phyloP scores from a whole-genome alignment of 305 asterid species.

The Withania somnifera region DNA sequence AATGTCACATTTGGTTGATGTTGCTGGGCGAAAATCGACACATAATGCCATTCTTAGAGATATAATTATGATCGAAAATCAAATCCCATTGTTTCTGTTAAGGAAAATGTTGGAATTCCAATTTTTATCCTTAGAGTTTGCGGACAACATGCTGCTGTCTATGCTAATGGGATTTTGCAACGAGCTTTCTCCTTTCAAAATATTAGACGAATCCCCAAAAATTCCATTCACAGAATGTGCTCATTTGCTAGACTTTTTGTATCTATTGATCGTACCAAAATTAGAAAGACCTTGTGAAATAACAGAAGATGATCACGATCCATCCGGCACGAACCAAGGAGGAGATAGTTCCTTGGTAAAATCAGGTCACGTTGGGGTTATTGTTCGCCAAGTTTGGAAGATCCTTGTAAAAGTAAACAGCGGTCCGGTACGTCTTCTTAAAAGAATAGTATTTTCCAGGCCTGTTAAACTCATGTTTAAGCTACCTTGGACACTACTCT shows the following conservation, averaged over 20 bases:
- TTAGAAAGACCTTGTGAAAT: neutral
- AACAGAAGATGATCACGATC: neutral
- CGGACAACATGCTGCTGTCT: neutral
- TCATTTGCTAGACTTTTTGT: slow-evolving; percentile 6
- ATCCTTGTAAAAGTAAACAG: neutral
- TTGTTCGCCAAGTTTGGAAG: slow-evolving; percentile 6
- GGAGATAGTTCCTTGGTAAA: neutral
- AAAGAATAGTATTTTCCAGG: slow-evolving; percentile 2
- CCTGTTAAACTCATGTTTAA: slow-evolving; percentile 1
- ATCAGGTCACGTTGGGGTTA: neutral
- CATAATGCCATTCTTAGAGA: slow-evolving; percentile 14
- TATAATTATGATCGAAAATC: slow-evolving; percentile 14
- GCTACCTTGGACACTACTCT: slow-evolving; percentile 15
- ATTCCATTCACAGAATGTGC: neutral
- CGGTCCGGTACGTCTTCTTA: slow-evolving; percentile 1
- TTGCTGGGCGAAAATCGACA: slow-evolving; percentile 2
- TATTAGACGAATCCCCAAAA: neutral
- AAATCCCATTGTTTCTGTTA: slow-evolving; percentile 11
- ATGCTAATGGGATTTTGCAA: slow-evolving; percentile 10
- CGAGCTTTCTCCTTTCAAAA: slow-evolving; percentile 8
- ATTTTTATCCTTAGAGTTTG: neutral
- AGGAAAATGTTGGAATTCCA: slow-evolving; percentile 9
- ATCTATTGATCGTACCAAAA: neutral
- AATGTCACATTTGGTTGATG: slow-evolving; percentile 14
- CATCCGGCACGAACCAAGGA: neutral